Conservation (phyloP, 1,284 basidiomycete species). For the Moniliophthora roreri region DNA sequence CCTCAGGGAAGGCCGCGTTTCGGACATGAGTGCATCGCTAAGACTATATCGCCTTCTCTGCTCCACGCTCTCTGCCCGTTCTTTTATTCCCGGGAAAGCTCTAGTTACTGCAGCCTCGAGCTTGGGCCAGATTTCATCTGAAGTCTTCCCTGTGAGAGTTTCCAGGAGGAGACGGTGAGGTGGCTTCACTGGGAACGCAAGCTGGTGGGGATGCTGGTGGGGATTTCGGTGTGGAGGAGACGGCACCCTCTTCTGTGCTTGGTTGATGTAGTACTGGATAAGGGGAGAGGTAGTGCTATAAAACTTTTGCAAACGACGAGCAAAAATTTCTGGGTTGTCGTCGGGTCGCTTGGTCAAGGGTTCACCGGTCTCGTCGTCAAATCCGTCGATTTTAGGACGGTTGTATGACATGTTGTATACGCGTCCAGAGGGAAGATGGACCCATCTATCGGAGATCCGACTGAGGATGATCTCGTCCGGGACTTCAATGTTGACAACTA, state of each 20-base stretch:
- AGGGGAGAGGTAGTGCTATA: conserved; percentile 89
- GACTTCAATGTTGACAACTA: conserved; percentile 88
- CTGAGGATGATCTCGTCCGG: conserved; percentile 87
- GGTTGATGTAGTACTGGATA: conserved; percentile 72
- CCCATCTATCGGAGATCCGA: conserved; percentile 81
- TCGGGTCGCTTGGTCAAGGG: conserved; percentile 87
- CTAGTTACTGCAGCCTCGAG: conserved; percentile 61
- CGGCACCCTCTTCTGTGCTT: conserved; percentile 25
- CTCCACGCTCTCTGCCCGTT: conserved; percentile 44
- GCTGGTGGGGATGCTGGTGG: conserved; percentile 48
- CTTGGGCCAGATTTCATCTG: conserved; percentile 92
- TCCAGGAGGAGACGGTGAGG: conserved; percentile 58
- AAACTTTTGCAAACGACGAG: conserved; percentile 48
- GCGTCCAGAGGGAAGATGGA: conserved; percentile 90
- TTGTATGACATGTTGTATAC: conserved; percentile 95
- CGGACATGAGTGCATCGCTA: conserved; percentile 42
- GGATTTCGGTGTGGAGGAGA: conserved; percentile 27
- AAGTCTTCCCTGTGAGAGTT: conserved; percentile 79
- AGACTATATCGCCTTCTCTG: conserved; percentile 47
- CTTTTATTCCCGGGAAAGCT: conserved; percentile 57
- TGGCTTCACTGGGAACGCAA: conserved; percentile 36
- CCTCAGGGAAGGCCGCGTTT: neutral
- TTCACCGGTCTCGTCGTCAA: conserved; percentile 93
- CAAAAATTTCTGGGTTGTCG: conserved; percentile 64
- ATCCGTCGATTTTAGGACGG: conserved; percentile 82